These are phyloP conservation scores for Niveomyces coronatus DNA, from an alignment of 2,329 filamentous ascomycete genomes.

Conservation along the genomic window DNA sequence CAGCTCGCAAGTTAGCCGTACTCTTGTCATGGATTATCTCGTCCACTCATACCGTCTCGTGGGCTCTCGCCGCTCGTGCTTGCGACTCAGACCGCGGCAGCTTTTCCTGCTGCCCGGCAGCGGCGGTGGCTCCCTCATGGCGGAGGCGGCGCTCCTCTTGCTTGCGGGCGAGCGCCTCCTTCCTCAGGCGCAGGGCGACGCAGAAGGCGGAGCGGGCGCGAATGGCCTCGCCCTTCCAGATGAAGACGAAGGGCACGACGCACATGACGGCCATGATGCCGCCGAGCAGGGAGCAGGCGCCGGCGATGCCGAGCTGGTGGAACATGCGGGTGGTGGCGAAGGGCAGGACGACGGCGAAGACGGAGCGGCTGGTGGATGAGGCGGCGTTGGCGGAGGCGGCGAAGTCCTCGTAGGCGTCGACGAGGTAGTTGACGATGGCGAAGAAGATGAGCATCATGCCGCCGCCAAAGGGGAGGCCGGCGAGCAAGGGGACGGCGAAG, in stretches of 20 bases:
- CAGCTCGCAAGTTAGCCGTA: too few species aligned
- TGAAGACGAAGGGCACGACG: slow-evolving; percentile 40
- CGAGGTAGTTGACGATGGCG: slow-evolving; percentile 53
- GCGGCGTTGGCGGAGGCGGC: slow-evolving; percentile 69
- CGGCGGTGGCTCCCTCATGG: slow-evolving; percentile 14
- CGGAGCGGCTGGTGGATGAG: slow-evolving; percentile 84
- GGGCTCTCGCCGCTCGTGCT: not conserved
- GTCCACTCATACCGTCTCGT: too few species aligned
- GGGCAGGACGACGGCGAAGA: slow-evolving; percentile 69
- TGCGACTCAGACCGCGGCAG: not conserved
- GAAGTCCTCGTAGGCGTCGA: slow-evolving; percentile 57
- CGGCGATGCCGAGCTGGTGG: slow-evolving; percentile 32
- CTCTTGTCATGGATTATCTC: too few species aligned
- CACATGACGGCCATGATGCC: slow-evolving; percentile 41
- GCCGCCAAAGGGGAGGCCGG: slow-evolving; percentile 50
- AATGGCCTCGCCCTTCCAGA: slow-evolving; percentile 45
- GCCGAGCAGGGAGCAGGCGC: slow-evolving; percentile 42
- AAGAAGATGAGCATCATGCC: slow-evolving; percentile 56
- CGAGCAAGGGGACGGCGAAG: slow-evolving; percentile 47
- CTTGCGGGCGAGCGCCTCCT: slow-evolving; percentile 33
- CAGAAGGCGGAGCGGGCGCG: slow-evolving; percentile 51
- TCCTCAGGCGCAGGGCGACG: slow-evolving; percentile 43
- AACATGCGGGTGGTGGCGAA: slow-evolving; percentile 45
- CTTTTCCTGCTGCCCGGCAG: slow-evolving; percentile 13
- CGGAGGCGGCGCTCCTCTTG: slow-evolving; percentile 26